phyloP scores from a whole-genome alignment of 257 asterid species.

The Capsicum pubescens region DNA sequence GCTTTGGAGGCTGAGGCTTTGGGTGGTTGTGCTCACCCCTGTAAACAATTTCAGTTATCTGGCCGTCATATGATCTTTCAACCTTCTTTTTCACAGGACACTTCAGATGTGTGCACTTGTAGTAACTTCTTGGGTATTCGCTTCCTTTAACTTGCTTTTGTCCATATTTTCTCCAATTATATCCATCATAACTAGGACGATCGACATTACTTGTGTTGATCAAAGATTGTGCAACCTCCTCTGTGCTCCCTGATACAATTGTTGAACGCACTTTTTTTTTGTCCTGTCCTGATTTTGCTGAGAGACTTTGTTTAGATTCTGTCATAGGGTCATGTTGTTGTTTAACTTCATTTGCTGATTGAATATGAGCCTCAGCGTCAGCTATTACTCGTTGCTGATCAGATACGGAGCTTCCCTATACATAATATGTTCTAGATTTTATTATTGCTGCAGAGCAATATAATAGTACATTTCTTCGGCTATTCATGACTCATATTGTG shows the following conservation, averaged over 20 bases:
- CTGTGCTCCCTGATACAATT: conserved; percentile 38
- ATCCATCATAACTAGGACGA: conserved; percentile 68
- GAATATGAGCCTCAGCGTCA: conserved; percentile 34
- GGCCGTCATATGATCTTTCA: conserved; percentile 59
- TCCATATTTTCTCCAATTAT: conserved; percentile 92
- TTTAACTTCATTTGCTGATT: conserved; percentile 35
- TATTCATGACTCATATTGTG: background rate
- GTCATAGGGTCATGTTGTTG: conserved; percentile 34
- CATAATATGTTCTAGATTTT: background rate
- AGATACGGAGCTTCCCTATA: conserved; percentile 41
- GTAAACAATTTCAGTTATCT: conserved; percentile 76
- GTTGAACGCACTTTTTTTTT: conserved; percentile 30
- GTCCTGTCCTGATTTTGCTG: conserved; percentile 26
- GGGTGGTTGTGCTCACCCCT: conserved; percentile 79
- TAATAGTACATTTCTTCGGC: background rate
- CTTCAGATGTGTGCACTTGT: conserved; percentile 78
- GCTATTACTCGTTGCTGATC: conserved; percentile 40
- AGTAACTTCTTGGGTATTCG: conserved; percentile 82
- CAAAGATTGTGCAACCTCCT: conserved; percentile 41
- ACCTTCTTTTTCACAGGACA: conserved; percentile 87
- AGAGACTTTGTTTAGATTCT: conserved; percentile 32
- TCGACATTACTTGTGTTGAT: conserved; percentile 38
- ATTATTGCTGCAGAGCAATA: background rate
- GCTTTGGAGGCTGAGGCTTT: conserved; percentile 51
- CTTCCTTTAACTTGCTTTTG: conserved; percentile 93